Base-by-base conservation (phyloP, 306 rosid genomes). In the Lathyrus sativus region DNA sequence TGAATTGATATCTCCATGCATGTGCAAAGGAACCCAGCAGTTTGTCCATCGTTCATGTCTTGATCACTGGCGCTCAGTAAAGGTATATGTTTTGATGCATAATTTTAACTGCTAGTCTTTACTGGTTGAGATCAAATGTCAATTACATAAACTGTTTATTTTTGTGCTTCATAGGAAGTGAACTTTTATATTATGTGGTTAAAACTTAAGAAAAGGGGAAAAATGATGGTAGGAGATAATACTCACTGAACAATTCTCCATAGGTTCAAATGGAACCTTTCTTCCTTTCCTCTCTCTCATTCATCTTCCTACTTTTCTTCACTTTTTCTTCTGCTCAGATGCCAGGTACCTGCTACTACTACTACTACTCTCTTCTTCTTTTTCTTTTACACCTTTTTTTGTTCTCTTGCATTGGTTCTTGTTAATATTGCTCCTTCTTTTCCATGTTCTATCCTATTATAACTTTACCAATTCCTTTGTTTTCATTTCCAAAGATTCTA, bases 21-120 rank as follows among this genome's bases (percentile, higher is more conserved):
- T 87, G 95, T 95, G 99, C 89, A 95, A 95, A 83, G 99, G 99
- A 73, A 95, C 99, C 42, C 99, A 95, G 79, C 99, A 95, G 78
- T 95, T 95, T 85, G 99, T 95, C 70, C 99, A 95, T 74, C 96
- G 95, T 42, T 84, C 89, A 15, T 95, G 99, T 71, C 99, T 95
- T 76, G 99, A 95, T 79, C 99, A 95, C 80, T 95, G 99, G 99
- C 99, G 99, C 76, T 95, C 99, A 5, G 88, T 95, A 42, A 95
- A 90, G 87, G 99, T 87, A 75, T 66, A 56, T 58, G 56, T 71
- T 60, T 68, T 81, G 39, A 41, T 56, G 58, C 18, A 37, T 57
- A 72, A 42, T 72, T 38, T 74, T 38, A 55, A 71, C 24, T 66
- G 56, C 70, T 37, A 68, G 62, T 63, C 43, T 58, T 58, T 12